Evolutionary conservation across 1,139 yeast species (phyloP).

Genomic region (Scheffersomyces stambukii): DNA sequence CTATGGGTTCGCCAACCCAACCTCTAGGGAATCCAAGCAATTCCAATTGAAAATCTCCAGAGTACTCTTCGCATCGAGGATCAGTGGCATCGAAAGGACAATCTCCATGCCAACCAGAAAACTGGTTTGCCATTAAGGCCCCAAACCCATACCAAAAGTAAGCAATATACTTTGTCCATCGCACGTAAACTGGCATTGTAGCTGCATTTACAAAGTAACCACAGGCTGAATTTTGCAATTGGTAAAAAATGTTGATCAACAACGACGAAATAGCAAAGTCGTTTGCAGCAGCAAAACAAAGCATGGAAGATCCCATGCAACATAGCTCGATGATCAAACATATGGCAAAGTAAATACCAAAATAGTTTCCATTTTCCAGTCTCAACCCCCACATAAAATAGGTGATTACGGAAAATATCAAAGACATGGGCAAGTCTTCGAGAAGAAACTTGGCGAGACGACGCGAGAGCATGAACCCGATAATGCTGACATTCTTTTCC

Average conservation of each 20-base stretch:
- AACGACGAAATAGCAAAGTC: constrained; percentile 66
- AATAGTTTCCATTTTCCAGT: constrained; percentile 28
- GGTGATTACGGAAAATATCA: constrained; percentile 56
- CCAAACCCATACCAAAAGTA: constrained; percentile 80
- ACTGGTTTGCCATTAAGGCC: constrained; percentile 62
- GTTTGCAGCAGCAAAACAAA: constrained; percentile 55
- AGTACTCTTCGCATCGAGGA: constrained; percentile 30
- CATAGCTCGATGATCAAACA: constrained; percentile 53
- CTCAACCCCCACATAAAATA: constrained; percentile 76
- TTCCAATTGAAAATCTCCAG: constrained; percentile 53
- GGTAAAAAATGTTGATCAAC: constrained; percentile 59
- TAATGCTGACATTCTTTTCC: constrained; percentile 63
- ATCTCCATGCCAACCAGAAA: constrained; percentile 53
- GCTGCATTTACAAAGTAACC: constrained; percentile 76
- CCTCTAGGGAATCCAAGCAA: constrained; percentile 58
- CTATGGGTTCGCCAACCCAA: constrained; percentile 69
- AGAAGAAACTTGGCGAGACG: constrained; percentile 60
- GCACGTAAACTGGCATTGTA: constrained; percentile 78
- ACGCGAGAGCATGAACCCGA: constrained; percentile 67
- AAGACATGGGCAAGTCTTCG: constrained; percentile 66
- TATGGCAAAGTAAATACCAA: constrained; percentile 61
- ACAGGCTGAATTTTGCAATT: constrained; percentile 72
- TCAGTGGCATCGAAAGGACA: constrained; percentile 41
- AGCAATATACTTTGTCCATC: constrained; percentile 77
- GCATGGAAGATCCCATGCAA: constrained; percentile 53